phyloP scores from a whole-genome alignment of 441 rosid species.

The Euphorbia celastroides region DNA sequence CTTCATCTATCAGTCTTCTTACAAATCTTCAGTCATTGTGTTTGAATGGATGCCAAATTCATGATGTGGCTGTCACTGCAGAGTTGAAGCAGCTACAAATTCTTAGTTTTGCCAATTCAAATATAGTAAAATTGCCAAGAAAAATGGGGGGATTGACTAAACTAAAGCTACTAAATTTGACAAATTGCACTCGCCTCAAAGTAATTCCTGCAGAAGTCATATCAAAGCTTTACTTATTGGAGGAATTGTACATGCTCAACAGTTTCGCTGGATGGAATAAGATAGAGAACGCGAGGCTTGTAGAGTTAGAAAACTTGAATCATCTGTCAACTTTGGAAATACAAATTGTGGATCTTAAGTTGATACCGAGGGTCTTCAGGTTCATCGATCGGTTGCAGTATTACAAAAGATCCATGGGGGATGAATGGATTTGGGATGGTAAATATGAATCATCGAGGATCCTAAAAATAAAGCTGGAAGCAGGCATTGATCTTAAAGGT shows the following conservation, averaged over 20 bases:
- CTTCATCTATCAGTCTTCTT: conserved; percentile 11
- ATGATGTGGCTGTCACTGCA: conserved; percentile 11
- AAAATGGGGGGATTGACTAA: conserved; percentile 11
- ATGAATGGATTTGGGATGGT: background rate
- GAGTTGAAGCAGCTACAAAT: conserved; percentile 16
- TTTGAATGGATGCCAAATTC: conserved; percentile 1
- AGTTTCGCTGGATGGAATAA: background rate
- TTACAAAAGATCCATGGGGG: background rate
- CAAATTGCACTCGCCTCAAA: conserved; percentile 3
- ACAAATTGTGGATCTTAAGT: conserved; percentile 1
- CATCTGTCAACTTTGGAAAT: conserved; percentile 16
- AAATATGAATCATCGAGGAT: background rate
- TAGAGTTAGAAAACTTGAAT: background rate
- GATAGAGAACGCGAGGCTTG: background rate
- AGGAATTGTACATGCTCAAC: conserved; percentile 14
- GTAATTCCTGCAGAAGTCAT: conserved; percentile 16
- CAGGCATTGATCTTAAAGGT: background rate
- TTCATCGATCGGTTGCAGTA: background rate
- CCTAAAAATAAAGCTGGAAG: conserved; percentile 7
- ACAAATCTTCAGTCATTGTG: conserved; percentile 17
- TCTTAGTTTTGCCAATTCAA: conserved; percentile 4
- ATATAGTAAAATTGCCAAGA: conserved; percentile 2
- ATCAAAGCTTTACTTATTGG: conserved; percentile 17
- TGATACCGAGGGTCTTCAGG: conserved; percentile 6
- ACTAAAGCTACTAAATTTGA: conserved; percentile 21